Conservation (phyloP, 208 protist species). For the Porcisia deanei region DNA sequence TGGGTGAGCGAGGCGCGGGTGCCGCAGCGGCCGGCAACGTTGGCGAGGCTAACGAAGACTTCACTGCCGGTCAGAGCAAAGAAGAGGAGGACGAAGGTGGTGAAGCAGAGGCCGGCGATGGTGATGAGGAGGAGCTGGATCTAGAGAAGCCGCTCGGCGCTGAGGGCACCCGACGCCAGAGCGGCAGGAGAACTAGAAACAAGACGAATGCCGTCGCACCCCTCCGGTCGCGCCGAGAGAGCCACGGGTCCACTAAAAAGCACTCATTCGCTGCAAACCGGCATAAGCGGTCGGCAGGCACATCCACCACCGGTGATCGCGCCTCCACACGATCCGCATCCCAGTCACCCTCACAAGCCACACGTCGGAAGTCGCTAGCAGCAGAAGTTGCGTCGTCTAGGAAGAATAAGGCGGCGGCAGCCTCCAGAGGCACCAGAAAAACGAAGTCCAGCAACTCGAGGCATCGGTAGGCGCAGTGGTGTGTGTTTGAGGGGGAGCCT, state of each 20-base stretch:
- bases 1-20: conserved; percentile 7
- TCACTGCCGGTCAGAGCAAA: neutral
- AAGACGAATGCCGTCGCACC: conserved; percentile 3
- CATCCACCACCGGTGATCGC: neutral
- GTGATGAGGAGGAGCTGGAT: conserved; percentile 21
- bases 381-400: neutral
- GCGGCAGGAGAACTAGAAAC: conserved; percentile 12
- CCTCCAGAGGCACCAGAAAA: neutral
- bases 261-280: conserved; percentile 2
- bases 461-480: neutral
- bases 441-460: conserved; percentile 6
- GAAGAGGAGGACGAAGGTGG: neutral
- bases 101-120: conserved; percentile 8
- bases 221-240: conserved; percentile 6
- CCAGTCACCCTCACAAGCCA: neutral
- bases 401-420: neutral
- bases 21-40: neutral
- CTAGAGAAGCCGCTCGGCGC: neutral
- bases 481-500: neutral
- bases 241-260: neutral
- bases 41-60: conserved; percentile 1
- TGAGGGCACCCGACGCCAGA: conserved; percentile 12
- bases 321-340: neutral
- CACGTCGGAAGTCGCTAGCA: neutral
- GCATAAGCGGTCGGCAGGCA: conserved; percentile 7